These are phyloP conservation scores for Eucalyptus marginata DNA, from an alignment of 345 rosid species.

Conservation along the genomic window DNA sequence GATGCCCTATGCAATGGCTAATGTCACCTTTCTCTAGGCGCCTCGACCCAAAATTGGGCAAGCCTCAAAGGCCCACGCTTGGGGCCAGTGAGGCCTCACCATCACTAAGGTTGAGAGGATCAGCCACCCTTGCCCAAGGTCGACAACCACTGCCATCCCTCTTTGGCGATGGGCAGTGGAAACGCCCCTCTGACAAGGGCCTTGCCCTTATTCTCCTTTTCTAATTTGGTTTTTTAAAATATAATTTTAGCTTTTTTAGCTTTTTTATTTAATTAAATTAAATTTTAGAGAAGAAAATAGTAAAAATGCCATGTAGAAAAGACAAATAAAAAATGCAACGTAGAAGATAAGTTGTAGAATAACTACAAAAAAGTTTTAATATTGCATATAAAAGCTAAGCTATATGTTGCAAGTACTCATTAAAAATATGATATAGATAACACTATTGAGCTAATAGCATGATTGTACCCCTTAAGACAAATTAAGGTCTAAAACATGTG, in stretches of 20 bases:
- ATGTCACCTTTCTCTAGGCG: neutral
- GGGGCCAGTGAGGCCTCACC: neutral
- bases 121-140: neutral
- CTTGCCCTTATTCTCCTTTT: neutral
- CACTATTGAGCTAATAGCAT: neutral
- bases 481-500: neutral
- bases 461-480: neutral
- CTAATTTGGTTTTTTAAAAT: neutral
- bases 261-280: no score
- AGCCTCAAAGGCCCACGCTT: neutral
- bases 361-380: neutral
- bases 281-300: neutral
- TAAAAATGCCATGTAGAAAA: neutral
- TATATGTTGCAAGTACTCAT: neutral
- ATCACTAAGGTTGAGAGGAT: neutral
- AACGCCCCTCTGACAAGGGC: neutral
- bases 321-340: neutral
- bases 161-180: neutral
- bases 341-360: neutral
- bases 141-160: neutral
- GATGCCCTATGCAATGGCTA: fast-evolving
- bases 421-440: neutral
- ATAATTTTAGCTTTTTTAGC: neutral
- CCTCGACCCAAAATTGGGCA: neutral
- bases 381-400: neutral